Evolutionary conservation across 768 basidiomycete genomes (phyloP).

Genomic region (Boletus coccyginus): DNA sequence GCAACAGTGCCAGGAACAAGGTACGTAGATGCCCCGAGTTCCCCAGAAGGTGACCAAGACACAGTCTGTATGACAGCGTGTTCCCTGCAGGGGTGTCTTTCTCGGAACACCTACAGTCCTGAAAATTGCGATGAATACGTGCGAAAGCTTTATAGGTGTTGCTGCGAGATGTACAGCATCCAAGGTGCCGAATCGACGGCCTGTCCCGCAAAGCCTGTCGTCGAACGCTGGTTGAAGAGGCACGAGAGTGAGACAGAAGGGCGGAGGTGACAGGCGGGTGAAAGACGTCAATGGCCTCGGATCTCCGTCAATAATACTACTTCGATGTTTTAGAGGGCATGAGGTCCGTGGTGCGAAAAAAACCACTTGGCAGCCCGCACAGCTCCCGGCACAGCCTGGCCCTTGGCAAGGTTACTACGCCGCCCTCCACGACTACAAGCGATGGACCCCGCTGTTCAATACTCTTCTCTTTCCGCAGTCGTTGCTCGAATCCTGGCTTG

Average conservation of each 20-base stretch:
- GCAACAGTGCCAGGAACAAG: constrained; percentile 24
- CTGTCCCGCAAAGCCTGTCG: constrained; percentile 53
- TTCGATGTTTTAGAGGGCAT: neutral
- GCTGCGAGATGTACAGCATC: constrained; percentile 51
- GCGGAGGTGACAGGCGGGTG: neutral
- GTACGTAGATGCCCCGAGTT: constrained; percentile 6
- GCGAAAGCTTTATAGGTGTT: constrained; percentile 59
- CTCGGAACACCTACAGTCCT: constrained; percentile 60
- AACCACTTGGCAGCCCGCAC: neutral
- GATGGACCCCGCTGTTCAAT: neutral
- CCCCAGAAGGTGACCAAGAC: neutral
- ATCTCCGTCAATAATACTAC: too few relatives aligned
- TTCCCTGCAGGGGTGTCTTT: constrained; percentile 58
- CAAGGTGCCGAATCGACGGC: constrained; percentile 50
- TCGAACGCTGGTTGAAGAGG: constrained; percentile 56
- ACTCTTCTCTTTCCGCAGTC: neutral
- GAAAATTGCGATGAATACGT: constrained; percentile 58
- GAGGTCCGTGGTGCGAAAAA: constrained; percentile 14
- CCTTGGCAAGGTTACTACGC: neutral
- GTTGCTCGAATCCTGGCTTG: neutral
- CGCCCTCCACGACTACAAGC: neutral
- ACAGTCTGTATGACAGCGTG: constrained; percentile 45
- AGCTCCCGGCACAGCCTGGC: constrained; percentile 2
- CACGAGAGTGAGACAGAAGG: constrained; percentile 2
- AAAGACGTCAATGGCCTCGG: too few relatives aligned